A percentile compares a stretch with the other conserved stretches of the same genome.
Conservation (phyloP, 2,329 filamentous ascomycete genomes). For the Lachnellula occidentalis region DNA sequence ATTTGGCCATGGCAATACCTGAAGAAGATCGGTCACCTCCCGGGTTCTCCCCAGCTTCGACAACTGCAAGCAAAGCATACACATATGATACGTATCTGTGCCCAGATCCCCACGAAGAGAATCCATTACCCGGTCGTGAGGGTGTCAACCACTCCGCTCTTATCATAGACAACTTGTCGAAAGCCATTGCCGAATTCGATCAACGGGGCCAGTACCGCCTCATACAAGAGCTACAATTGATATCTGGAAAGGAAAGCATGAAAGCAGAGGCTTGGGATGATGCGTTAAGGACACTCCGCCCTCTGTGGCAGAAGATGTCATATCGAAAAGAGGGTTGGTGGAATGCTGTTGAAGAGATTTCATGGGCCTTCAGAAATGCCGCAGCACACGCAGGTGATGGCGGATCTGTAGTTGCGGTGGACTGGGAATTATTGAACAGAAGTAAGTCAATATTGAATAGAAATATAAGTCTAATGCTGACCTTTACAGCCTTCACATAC, state of each 20-base stretch:
- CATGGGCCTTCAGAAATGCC: conserved; percentile 55
- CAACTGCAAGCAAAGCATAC: conserved; percentile 46
- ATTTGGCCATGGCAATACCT: conserved; percentile 50
- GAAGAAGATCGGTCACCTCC: conserved; percentile 53
- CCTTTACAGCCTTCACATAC: conserved; percentile 44
- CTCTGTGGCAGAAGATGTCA: conserved; percentile 51
- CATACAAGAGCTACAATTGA: conserved; percentile 49
- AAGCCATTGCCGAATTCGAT: conserved; percentile 49
- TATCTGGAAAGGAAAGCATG: conserved; percentile 52
- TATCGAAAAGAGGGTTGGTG: conserved; percentile 57
- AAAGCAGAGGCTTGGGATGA: conserved; percentile 47
- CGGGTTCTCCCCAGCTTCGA: conserved; percentile 41
- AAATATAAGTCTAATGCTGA: conserved; percentile 14
- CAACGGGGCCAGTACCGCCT: conserved; percentile 47
- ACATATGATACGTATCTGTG: conserved; percentile 63
- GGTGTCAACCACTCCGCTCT: conserved; percentile 52
- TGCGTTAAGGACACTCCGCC: conserved; percentile 47
- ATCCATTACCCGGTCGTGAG: conserved; percentile 41
- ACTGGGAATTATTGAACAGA: conserved; percentile 59
- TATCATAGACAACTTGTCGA: conserved; percentile 47
- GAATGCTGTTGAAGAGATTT: conserved; percentile 52
- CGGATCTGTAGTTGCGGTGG: conserved; percentile 53
- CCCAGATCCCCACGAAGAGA: conserved; percentile 56
- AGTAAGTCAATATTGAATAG: conserved; percentile 37
- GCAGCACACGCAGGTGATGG: conserved; percentile 47